Percentiles rank a stretch among this genome's conserved stretches.
Evolutionary conservation across 2,329 filamentous ascomycete genomes (phyloP).

Genomic region (Coniochaeta sp.): DNA sequence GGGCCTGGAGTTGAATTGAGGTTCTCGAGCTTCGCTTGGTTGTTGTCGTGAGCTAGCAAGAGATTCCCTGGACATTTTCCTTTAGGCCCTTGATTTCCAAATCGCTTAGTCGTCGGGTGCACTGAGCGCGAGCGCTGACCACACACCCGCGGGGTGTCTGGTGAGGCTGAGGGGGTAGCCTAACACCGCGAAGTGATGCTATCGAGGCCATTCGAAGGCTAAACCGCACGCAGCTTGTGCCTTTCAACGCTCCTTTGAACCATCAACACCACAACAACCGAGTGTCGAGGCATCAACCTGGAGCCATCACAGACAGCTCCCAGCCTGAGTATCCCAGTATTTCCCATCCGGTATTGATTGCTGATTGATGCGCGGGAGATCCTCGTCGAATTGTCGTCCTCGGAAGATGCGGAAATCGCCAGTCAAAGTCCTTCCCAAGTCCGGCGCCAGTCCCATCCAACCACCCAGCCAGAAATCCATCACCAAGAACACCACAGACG

Average conservation of each 20-base stretch:
- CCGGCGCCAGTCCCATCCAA: background rate
- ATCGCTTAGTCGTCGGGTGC: no score
- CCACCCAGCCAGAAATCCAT: background rate
- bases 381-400: background rate
- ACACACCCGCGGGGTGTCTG: background rate
- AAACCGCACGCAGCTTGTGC: background rate
- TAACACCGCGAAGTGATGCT: background rate
- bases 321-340: background rate
- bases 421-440: background rate
- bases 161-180: background rate
- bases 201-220: background rate
- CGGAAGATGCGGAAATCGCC: background rate
- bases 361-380: background rate
- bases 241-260: background rate
- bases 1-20: background rate
- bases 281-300: background rate
- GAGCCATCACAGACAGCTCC: background rate
- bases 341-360: background rate
- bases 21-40: no score
- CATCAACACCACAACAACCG: background rate
- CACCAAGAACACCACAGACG: constrained; percentile 8
- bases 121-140: background rate
- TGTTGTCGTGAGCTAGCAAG: background rate
- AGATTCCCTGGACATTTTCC: no score
- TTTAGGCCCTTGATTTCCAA: no score